Percentiles rank a stretch among this genome's conserved stretches.
Conservation (phyloP, 495 filamentous ascomycete genomes). For the Talaromyces thailandensis region DNA sequence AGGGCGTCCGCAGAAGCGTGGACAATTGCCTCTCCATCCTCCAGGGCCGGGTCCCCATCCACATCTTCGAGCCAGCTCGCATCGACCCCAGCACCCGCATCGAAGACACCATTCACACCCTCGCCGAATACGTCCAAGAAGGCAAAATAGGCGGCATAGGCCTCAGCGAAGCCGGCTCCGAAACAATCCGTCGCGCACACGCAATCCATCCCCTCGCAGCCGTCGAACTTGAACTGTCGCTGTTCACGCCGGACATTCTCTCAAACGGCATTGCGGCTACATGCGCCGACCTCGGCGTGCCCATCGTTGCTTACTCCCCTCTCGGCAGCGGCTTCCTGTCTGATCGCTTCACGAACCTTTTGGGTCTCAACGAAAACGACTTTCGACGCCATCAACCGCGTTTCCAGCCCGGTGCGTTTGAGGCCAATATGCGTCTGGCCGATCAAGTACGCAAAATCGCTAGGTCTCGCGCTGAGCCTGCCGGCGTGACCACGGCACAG, state of each 20-base stretch:
- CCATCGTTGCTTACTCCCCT: conserved; percentile 52
- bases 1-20: conserved; percentile 43
- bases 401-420: conserved; percentile 6
- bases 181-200: conserved; percentile 49
- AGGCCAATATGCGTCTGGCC: conserved; percentile 57
- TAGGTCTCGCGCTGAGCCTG: conserved; percentile 8
- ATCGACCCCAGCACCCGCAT: conserved; percentile 49
- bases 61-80: conserved; percentile 60
- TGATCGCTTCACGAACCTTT: conserved; percentile 30
- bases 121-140: conserved; percentile 37
- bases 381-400: background rate
- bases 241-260: conserved; percentile 36
- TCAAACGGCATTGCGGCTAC: conserved; percentile 39
- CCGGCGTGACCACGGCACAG: conserved; percentile 60
- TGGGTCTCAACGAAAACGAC: conserved; percentile 26
- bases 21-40: conserved; percentile 34
- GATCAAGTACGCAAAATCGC: conserved; percentile 53
- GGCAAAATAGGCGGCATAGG: conserved; percentile 52
- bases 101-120: conserved; percentile 32
- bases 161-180: conserved; percentile 43
- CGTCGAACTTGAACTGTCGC: conserved; percentile 55
- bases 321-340: conserved; percentile 52
- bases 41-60: conserved; percentile 54
- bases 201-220: conserved; percentile 49
- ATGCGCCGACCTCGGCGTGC: conserved; percentile 52